Evolutionary conservation across 331 rosid species (phyloP).

Genomic region (Cydonia oblonga): DNA sequence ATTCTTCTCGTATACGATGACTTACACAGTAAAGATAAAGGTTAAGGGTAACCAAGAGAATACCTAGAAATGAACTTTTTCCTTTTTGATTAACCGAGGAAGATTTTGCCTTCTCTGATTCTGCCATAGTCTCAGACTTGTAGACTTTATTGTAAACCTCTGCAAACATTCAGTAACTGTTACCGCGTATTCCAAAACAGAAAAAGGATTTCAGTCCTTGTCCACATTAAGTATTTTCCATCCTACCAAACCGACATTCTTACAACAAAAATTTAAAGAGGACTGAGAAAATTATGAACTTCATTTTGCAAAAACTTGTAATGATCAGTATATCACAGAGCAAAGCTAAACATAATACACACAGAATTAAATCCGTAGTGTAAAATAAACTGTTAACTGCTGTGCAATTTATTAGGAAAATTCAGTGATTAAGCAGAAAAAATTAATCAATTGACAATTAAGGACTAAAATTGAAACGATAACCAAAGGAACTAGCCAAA

Average conservation of each 20-base stretch:
- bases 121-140: slow-evolving; percentile 42
- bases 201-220: not conserved
- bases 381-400: not conserved
- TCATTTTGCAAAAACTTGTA: not conserved
- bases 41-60: slow-evolving; percentile 8
- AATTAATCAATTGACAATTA: not conserved
- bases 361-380: not conserved
- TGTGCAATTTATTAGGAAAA: not conserved
- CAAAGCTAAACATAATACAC: not conserved
- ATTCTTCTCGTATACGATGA: not conserved
- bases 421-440: not conserved
- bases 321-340: not conserved
- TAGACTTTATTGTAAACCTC: slow-evolving; percentile 14
- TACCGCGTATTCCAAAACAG: not conserved
- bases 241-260: slow-evolving; percentile 1
- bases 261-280: not conserved
- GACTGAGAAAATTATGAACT: not conserved
- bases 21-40: slow-evolving; percentile 1
- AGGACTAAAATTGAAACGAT: not conserved
- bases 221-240: not conserved
- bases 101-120: slow-evolving; percentile 44
- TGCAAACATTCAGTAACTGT: slow-evolving; percentile 8
- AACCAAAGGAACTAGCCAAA: not conserved
- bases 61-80: slow-evolving; percentile 51
- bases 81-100: slow-evolving; percentile 41